Conservation (phyloP, 176 grass and related monocot genomes). For the Paspalum vaginatum region DNA sequence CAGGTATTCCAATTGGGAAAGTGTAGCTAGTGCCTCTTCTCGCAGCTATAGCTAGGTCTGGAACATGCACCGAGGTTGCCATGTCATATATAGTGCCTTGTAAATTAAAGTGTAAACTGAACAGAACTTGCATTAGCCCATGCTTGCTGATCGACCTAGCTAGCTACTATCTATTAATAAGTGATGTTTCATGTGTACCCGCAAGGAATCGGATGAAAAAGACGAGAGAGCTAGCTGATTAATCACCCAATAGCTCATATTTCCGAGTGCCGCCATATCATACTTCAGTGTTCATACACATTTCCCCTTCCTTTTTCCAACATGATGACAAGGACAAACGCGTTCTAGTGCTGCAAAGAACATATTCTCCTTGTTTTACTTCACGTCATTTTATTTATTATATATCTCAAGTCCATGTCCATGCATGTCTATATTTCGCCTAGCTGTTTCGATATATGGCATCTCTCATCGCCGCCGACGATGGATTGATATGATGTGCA, state of each 20-base stretch:
- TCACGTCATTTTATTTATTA: neutral
- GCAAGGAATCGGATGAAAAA: slow-evolving; percentile 31
- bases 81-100: neutral
- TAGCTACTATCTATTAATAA: slow-evolving; percentile 1
- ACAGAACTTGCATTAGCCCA: neutral
- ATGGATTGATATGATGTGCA: neutral
- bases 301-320: slow-evolving; percentile 1
- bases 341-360: slow-evolving; percentile 2
- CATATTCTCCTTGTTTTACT: slow-evolving; percentile 4
- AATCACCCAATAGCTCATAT: neutral
- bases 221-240: neutral
- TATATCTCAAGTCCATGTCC: neutral
- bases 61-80: neutral
- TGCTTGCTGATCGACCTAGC: slow-evolving; percentile 23
- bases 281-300: slow-evolving; percentile 34
- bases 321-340: slow-evolving; percentile 21
- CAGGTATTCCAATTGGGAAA: slow-evolving; percentile 14
- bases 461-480: neutral
- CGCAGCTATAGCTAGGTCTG: neutral
- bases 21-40: neutral
- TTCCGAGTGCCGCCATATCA: neutral
- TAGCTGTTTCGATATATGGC: neutral
- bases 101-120: neutral
- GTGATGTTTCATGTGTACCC: slow-evolving; percentile 27
- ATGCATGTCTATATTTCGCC: no score